Evolutionary conservation across 768 basidiomycete species (phyloP).

Genomic region (Rhizopogon vulgaris): DNA sequence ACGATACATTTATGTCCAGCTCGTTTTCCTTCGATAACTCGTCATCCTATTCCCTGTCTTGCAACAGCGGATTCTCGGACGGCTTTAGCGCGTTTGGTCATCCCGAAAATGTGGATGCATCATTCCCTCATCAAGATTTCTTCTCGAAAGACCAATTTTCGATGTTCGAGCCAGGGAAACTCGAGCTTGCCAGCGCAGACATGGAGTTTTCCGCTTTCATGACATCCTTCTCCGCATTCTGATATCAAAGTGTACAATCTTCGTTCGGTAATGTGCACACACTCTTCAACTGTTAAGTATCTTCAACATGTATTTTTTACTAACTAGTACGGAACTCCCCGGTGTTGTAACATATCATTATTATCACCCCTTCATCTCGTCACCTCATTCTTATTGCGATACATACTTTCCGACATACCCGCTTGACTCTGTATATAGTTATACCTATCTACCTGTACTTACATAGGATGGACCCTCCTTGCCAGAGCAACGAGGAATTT

Average conservation of each 20-base stretch:
- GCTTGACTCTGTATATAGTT: conserved; percentile 17
- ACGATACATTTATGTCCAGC: conserved; percentile 14
- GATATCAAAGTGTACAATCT: conserved; percentile 13
- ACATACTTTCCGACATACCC: background rate
- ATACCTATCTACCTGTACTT: conserved; percentile 19
- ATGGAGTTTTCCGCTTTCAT: conserved; percentile 26
- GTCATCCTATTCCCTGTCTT: conserved; percentile 7
- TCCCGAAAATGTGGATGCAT: background rate
- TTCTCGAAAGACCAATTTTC: conserved; percentile 21
- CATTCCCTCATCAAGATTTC: conserved; percentile 16
- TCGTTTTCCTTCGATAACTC: conserved; percentile 14
- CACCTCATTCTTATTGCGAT: background rate
- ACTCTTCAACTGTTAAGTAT: conserved; percentile 5
- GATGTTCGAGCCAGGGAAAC: conserved; percentile 18
- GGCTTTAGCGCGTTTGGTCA: conserved; percentile 16
- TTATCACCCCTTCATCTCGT: background rate
- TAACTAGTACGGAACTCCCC: conserved; percentile 10
- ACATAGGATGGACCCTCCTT: conserved; percentile 1
- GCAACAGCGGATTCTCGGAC: conserved; percentile 15
- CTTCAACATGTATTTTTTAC: conserved; percentile 23
- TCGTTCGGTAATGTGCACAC: conserved; percentile 9
- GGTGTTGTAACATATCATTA: background rate
- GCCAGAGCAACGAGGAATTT: conserved; percentile 9
- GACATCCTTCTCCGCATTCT: conserved; percentile 24
- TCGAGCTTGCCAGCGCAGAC: conserved; percentile 14